Evolutionary conservation across 257 asterid species (phyloP), one percentile per base, ranked within the genome.

Genomic region (Solanum sejunctum): DNA sequence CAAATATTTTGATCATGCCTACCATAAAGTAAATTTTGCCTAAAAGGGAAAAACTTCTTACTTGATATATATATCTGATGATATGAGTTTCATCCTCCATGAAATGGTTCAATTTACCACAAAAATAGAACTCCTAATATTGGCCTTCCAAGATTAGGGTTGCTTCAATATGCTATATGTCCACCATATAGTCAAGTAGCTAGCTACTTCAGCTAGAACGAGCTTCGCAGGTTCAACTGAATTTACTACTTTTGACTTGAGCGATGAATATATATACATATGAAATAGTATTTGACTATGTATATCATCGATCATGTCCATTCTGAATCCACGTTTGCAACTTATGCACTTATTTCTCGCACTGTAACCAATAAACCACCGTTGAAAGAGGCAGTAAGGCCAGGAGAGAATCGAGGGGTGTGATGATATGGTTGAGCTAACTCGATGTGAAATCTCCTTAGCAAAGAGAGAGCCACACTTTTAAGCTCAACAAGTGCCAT

Each of bases 301-400:
- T 32, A 32, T 69, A 36, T 36, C 16, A 36, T 41, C 28, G 17
- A 20, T 41, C 55, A 41, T 7, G 20, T 8, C 3, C 79, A 18
- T 41, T 70, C 5, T 41, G 79, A 70, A 78, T 78, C 41, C 15
- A 77, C 3, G 2, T 51, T 4, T 60, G 72, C 23, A 39, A 21
- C 23, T 51, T 61, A 61, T 18, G 85, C 26, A 80, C 28, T 55
- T 56, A 87, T 84, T 87, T 61, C 83, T 73, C 84, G 91, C 64
- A 90, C 89, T 4, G 79, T 45, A 81, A 90, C 91, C n/a, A 71
- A 85, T n/a, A 95, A 73, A 41, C 98, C 98, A 10, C 90, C 93
- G 0, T 67, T 86, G 82, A 92, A 93, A 21, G 97, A 92, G 47
- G 98, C 93, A 0, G 98, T 93, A 1, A 95, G 91, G 32, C 98